Evolutionary conservation across 2,329 filamentous ascomycete genomes (phyloP).

Genomic region (Karstenula rhodostoma): DNA sequence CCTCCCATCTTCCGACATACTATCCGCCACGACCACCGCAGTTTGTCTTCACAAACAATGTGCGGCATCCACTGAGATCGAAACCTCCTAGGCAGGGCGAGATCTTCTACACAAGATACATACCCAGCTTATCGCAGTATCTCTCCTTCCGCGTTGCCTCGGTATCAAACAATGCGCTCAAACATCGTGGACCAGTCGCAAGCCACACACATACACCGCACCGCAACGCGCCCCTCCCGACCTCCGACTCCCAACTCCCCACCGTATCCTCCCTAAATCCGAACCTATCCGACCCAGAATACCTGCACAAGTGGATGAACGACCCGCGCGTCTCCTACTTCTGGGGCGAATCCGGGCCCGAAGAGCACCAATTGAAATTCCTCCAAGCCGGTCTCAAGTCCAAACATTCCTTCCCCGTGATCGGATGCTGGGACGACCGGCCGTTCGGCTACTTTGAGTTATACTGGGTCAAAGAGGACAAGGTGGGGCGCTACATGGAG

Average conservation of each 20-base stretch:
- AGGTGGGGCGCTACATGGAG: slow-evolving; percentile 72
- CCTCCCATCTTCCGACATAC: slow-evolving; percentile 87
- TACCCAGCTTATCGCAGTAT: slow-evolving; percentile 83
- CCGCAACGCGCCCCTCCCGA: slow-evolving; percentile 48
- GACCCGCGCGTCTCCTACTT: slow-evolving; percentile 82
- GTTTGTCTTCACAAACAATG: slow-evolving; percentile 78
- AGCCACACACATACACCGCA: slow-evolving; percentile 29
- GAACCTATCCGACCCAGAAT: slow-evolving; percentile 65
- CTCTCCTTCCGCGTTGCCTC: slow-evolving; percentile 89
- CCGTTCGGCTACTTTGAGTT: slow-evolving; percentile 98
- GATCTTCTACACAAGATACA: slow-evolving; percentile 86
- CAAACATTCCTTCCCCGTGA: slow-evolving; percentile 84
- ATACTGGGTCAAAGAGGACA: slow-evolving; percentile 97
- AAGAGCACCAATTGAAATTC: slow-evolving; percentile 70
- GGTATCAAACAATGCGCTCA: slow-evolving; percentile 68
- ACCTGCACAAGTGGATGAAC: slow-evolving; percentile 89
- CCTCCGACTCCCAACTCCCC: slow-evolving; percentile 59
- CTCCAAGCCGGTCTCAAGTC: slow-evolving; percentile 70
- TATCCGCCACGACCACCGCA: slow-evolving; percentile 85
- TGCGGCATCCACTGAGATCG: slow-evolving; percentile 85
- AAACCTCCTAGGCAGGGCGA: slow-evolving; percentile 92
- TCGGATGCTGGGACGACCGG: slow-evolving; percentile 92
- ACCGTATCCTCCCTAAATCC: slow-evolving; percentile 38
- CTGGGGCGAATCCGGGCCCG: slow-evolving; percentile 75
- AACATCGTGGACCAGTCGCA: slow-evolving; percentile 67